Percentiles rank a stretch among this genome's conserved stretches.
Conservation (phyloP, 306 rosid species). For the barrel medic (Medicago truncatula) region MtrunA17r5.0-ANR NC_053047.1:24493001-24493500, state of each 20-base stretch:
- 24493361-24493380: constrained; percentile 42
- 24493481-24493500: constrained; percentile 11
- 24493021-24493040: too few relatives aligned
- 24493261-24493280: background rate
- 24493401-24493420: constrained; percentile 27
- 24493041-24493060: background rate
- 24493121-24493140: background rate
- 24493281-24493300: background rate
- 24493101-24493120: background rate
- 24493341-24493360: constrained; percentile 46
- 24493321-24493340: constrained; percentile 42
- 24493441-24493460: constrained; percentile 49
- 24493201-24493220: constrained; percentile 34
- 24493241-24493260: constrained; percentile 16
- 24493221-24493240: constrained; percentile 40
- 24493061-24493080: background rate
- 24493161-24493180: background rate
- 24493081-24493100: background rate
- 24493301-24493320: background rate
- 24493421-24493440: constrained; percentile 44
- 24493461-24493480: constrained; percentile 47
- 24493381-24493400: constrained; percentile 38
- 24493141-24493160: background rate
- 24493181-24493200: constrained; percentile 27
- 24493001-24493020: too few relatives aligned